Conservation (phyloP, 73 alveolate genomes). For the Uronychia setigera region DNA sequence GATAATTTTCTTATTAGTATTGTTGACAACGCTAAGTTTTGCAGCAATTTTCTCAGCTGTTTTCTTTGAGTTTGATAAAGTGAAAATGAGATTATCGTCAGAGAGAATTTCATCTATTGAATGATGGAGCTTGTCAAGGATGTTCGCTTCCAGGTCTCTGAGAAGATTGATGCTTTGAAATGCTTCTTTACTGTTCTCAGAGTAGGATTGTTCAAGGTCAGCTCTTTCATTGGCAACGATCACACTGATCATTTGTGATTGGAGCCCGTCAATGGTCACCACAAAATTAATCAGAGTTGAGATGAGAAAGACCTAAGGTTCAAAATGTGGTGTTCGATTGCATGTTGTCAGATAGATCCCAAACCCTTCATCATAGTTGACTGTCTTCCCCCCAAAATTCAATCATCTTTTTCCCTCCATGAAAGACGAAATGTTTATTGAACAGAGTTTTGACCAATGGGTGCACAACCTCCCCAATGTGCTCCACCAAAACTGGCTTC, state of each 20-base stretch:
- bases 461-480: slow-evolving; percentile 43
- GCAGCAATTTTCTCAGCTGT: slow-evolving; percentile 74
- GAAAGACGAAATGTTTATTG: slow-evolving; percentile 10
- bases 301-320: slow-evolving; percentile 12
- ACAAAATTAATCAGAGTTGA: slow-evolving; percentile 45
- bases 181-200: slow-evolving; percentile 33
- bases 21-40: slow-evolving; percentile 74
- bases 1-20: slow-evolving; percentile 72
- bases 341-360: slow-evolving; percentile 1
- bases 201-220: slow-evolving; percentile 70
- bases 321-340: slow-evolving; percentile 23
- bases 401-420: slow-evolving; percentile 28
- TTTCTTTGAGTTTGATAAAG: slow-evolving; percentile 80
- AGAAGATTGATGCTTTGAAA: slow-evolving; percentile 15
- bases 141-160: slow-evolving; percentile 23
- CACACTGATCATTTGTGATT: slow-evolving; percentile 96
- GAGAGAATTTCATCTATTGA: slow-evolving; percentile 77
- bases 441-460: slow-evolving; percentile 6
- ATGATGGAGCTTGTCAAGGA: slow-evolving; percentile 65
- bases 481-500: slow-evolving; percentile 36
- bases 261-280: slow-evolving; percentile 78
- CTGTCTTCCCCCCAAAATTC: slow-evolving; percentile 25
- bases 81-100: slow-evolving; percentile 69
- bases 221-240: slow-evolving; percentile 98
- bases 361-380: slow-evolving; percentile 26